Evolutionary conservation across 805 yeast species (phyloP), one percentile per base, ranked within the genome.

Genomic region (Lipomyces spencermartinsiae): DNA sequence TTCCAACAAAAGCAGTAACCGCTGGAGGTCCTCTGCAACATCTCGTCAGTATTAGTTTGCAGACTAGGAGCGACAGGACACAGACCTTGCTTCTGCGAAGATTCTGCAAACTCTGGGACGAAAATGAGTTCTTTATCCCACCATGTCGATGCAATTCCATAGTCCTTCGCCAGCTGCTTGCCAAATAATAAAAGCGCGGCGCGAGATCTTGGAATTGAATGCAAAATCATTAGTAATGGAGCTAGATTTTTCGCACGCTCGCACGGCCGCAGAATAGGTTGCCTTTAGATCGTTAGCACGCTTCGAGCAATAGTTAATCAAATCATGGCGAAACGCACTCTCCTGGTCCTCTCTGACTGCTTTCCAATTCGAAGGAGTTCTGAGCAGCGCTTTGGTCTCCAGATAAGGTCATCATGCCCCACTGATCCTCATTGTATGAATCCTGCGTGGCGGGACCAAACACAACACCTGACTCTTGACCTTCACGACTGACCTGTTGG

Each of bases 121-220:
- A 68, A 67, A 2, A 73, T 69, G n/a, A 65, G 16, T 7, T 62
- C 71, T 16, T 72, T 71, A 4, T 68, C 66, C 74, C 76, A 75
- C 79, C 79, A 77, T 7, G 62, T 22, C 14, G 63, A 59, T n/a
- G 73, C 70, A 39, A 73, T 73, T 4, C 77, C 78, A 49, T 76
- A 77, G 62, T 73, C 76, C 0, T 59, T 49, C 9, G 74, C 67
- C 4, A 76, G 19, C 31, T 70, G 72, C 16, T 62, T 64, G 19
- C 75, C 75, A 19, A 66, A 71, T 6, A 72, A 63, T 19, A 77
- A 66, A 9, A 78, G 65, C 0, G 76, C 74, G 9, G 70, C 67
- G 16, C 80, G 68, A n/a, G 75, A 76, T 22, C 75, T 65, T 1
- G 80, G 80, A 37, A 78, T 75, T 6, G 71, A 51, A 58, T 77